These are phyloP conservation scores for Gentiana dahurica DNA, from an alignment of 257 asterid species.

Conservation along the genomic window DNA sequence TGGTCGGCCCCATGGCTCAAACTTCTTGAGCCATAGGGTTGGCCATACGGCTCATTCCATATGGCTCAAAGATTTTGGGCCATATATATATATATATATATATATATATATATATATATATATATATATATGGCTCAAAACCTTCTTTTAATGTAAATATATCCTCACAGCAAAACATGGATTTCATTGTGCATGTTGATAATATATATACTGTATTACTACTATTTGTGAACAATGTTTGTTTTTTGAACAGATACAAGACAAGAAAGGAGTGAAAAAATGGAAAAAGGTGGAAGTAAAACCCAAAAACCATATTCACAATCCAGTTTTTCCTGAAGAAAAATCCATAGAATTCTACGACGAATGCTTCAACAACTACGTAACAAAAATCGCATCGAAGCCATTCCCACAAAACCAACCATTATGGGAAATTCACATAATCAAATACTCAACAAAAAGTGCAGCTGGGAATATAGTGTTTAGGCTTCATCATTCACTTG, in stretches of 20 bases:
- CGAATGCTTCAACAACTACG: slow-evolving; percentile 26
- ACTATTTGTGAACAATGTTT: not conserved
- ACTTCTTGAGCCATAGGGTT: too few species aligned
- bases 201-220: too few species aligned
- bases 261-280: slow-evolving; percentile 32
- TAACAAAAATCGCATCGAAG: slow-evolving; percentile 37
- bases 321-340: slow-evolving; percentile 26
- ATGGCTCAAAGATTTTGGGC: too few species aligned
- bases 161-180: too few species aligned
- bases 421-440: slow-evolving; percentile 63
- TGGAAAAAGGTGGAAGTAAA: slow-evolving; percentile 58
- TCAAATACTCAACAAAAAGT: slow-evolving; percentile 42
- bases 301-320: slow-evolving; percentile 28
- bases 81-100: too few species aligned
- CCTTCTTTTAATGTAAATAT: not conserved
- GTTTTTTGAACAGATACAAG: slow-evolving; percentile 25
- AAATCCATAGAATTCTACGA: slow-evolving; percentile 35
- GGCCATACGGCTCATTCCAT: too few species aligned
- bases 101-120: too few species aligned
- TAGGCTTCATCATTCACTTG: slow-evolving; percentile 66
- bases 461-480: slow-evolving; percentile 37
- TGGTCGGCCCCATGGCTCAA: too few species aligned
- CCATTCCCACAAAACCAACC: slow-evolving; percentile 32
- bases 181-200: too few species aligned
- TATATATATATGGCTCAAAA: too few species aligned